Evolutionary conservation across 2,329 filamentous ascomycete genomes (phyloP).

Genomic region (Aspergillus hiratsukae): DNA sequence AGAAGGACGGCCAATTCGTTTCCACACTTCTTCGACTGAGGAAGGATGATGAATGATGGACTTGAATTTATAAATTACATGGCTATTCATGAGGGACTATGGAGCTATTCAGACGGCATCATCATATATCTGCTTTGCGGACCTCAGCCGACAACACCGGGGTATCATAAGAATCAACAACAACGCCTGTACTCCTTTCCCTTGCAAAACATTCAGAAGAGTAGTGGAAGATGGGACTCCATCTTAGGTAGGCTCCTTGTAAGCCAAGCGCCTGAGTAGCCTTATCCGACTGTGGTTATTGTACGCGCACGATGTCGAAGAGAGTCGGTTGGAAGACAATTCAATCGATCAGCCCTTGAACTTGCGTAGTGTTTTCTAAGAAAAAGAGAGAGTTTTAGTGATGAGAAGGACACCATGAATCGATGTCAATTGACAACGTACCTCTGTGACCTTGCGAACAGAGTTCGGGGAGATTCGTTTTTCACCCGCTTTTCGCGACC

Average conservation of each 20-base stretch:
- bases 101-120: background rate
- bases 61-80: background rate
- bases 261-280: background rate
- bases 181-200: constrained; percentile 3
- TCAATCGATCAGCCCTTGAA: constrained; percentile 58
- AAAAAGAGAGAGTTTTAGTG: background rate
- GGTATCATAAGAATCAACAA: constrained; percentile 13
- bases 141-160: constrained; percentile 1
- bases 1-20: background rate
- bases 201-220: background rate
- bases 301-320: background rate
- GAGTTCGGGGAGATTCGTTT: constrained; percentile 69
- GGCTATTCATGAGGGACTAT: background rate
- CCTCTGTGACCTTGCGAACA: constrained; percentile 72
- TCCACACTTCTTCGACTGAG: background rate
- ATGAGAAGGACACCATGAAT: constrained; percentile 4
- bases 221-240: background rate
- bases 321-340: background rate
- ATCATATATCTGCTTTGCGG: background rate
- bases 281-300: background rate
- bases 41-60: background rate
- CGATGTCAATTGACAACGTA: constrained; percentile 36
- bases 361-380: constrained; percentile 60
- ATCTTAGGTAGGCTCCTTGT: background rate
- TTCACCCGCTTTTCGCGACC: constrained; percentile 69